These are phyloP conservation scores for Lactarius sanguifluus DNA, from an alignment of 768 basidiomycete species.

Conservation along the genomic window DNA sequence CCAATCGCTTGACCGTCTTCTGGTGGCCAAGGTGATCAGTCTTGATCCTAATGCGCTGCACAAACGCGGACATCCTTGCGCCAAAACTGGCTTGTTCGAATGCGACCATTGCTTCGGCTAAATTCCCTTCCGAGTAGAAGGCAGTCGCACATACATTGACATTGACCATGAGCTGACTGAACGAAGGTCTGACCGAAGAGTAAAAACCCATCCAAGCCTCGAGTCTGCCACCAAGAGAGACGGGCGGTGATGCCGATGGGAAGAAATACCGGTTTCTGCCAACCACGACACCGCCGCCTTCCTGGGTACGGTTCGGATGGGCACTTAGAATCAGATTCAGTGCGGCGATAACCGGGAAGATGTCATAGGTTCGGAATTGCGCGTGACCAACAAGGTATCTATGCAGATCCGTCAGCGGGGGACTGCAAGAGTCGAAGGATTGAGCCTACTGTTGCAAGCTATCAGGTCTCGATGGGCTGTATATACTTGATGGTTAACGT, in stretches of 20 bases:
- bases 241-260: slow-evolving; percentile 34
- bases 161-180: slow-evolving; percentile 52
- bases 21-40: slow-evolving; percentile 71
- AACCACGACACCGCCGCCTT: slow-evolving; percentile 49
- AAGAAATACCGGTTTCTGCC: slow-evolving; percentile 58
- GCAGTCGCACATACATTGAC: slow-evolving; percentile 55
- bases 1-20: slow-evolving; percentile 65
- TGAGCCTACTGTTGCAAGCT: slow-evolving; percentile 41
- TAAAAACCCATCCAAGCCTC: slow-evolving; percentile 58
- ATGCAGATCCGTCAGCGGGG: slow-evolving; percentile 17
- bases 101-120: slow-evolving; percentile 44
- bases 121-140: slow-evolving; percentile 45
- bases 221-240: slow-evolving; percentile 50
- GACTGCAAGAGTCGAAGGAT: neutral
- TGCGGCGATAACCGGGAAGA: slow-evolving; percentile 48
- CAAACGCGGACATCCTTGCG: slow-evolving; percentile 60
- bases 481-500: slow-evolving; percentile 45
- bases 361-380: slow-evolving; percentile 45
- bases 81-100: slow-evolving; percentile 54
- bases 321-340: slow-evolving; percentile 51
- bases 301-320: slow-evolving; percentile 39
- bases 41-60: slow-evolving; percentile 61
- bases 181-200: slow-evolving; percentile 42
- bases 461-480: slow-evolving; percentile 46
- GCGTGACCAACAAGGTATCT: slow-evolving; percentile 50